phyloP scores from a whole-genome alignment of 768 basidiomycete species.

The Pholiota conissans region DNA sequence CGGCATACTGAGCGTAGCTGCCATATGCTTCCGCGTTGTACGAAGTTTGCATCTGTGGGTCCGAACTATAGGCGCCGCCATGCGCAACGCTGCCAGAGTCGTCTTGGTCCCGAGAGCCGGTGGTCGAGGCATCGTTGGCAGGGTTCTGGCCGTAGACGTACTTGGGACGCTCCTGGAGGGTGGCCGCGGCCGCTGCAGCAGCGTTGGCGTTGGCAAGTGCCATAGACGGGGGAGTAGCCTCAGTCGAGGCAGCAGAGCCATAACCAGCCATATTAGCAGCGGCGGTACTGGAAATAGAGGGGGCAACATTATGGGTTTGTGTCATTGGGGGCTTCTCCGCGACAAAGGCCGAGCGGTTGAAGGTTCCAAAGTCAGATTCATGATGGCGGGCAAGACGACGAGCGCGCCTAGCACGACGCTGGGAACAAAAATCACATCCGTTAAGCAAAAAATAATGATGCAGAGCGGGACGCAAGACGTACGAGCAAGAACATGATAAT shows the following conservation, averaged over 20 bases:
- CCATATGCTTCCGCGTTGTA: conserved; percentile 47
- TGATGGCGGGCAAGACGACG: conserved; percentile 22
- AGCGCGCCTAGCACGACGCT: conserved; percentile 33
- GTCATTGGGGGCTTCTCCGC: conserved; percentile 24
- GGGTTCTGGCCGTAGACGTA: conserved; percentile 39
- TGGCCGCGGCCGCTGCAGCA: conserved; percentile 29
- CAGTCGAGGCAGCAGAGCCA: conserved; percentile 8
- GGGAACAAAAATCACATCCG: neutral
- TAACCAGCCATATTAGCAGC: conserved; percentile 38
- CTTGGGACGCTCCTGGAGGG: conserved; percentile 36
- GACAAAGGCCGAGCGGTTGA: conserved; percentile 28
- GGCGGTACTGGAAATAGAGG: conserved; percentile 27
- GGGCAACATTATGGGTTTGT: conserved; percentile 25
- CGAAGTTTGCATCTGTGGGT: conserved; percentile 36
- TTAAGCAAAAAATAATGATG: neutral
- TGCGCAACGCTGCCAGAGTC: conserved; percentile 31
- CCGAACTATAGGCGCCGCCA: conserved; percentile 39
- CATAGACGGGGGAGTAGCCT: conserved; percentile 14
- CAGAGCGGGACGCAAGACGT: conserved; percentile 10
- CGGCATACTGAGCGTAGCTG: conserved; percentile 36
- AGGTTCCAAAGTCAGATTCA: conserved; percentile 39
- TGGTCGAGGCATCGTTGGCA: conserved; percentile 7
- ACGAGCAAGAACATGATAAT: conserved; percentile 41
- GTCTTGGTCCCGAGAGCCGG: conserved; percentile 13
- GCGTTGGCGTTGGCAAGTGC: conserved; percentile 28